A percentile compares a stretch with the other conserved stretches of the same genome.
Conservation (phyloP, 2,329 filamentous ascomycete species). For the Simplicillium sp. region DNA sequence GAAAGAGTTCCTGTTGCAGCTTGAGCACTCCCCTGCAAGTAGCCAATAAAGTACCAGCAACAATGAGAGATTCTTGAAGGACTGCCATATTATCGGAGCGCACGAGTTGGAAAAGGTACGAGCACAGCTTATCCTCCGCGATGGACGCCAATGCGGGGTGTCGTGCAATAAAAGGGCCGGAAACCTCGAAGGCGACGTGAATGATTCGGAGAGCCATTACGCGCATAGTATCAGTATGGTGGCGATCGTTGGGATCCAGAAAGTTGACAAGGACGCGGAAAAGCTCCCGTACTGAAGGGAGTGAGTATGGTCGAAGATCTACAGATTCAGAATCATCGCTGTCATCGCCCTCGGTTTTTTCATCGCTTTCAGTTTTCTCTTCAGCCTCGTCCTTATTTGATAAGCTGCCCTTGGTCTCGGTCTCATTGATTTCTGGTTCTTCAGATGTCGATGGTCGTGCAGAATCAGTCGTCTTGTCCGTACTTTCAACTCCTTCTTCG, state of each 20-base stretch:
- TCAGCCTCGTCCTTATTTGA: conserved; percentile 11
- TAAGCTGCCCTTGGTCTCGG: conserved; percentile 1
- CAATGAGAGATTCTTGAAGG: conserved; percentile 82
- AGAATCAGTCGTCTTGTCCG: conserved; percentile 3
- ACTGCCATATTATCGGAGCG: conserved; percentile 95
- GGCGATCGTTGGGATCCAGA: conserved; percentile 82
- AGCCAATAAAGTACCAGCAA: conserved; percentile 81
- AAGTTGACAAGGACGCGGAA: conserved; percentile 92
- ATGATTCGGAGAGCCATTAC: conserved; percentile 97
- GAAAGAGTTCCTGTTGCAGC: conserved; percentile 89
- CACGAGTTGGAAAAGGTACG: conserved; percentile 91
- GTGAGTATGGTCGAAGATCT: conserved; percentile 76
- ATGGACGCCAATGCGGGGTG: conserved; percentile 81
- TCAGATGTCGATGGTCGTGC: conserved; percentile 2
- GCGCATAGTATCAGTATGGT: conserved; percentile 89
- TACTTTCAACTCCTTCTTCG: conserved; percentile 4
- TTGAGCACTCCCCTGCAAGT: conserved; percentile 88
- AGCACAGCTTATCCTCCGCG: conserved; percentile 87
- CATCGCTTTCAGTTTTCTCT: conserved; percentile 6
- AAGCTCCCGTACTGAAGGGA: conserved; percentile 89
- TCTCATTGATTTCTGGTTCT: conserved; percentile 3
- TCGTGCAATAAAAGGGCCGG: conserved; percentile 86
- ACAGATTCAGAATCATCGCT: conserved; percentile 35
- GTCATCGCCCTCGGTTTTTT: conserved; percentile 17
- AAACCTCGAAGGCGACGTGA: conserved; percentile 92